Conservation (phyloP, 2,329 filamentous ascomycete species). For the Microdochium paspali region DNA sequence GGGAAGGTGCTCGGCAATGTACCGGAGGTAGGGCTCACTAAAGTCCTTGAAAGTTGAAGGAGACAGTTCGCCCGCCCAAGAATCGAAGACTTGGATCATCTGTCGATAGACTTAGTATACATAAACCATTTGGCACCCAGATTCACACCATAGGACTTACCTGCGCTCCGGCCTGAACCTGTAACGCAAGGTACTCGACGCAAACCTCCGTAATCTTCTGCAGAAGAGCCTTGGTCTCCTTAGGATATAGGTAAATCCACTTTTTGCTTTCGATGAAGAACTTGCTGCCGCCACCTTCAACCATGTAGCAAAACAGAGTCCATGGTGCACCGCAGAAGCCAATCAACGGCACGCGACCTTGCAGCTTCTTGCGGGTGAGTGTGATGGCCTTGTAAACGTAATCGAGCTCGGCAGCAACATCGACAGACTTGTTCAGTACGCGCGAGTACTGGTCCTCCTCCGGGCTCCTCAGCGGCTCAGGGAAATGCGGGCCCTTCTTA, state of each 20-base stretch:
- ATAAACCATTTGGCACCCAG: too few species aligned
- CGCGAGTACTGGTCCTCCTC: slow-evolving; percentile 74
- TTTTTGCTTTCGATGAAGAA: slow-evolving; percentile 91
- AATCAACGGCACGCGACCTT: slow-evolving; percentile 82
- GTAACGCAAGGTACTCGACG: slow-evolving; percentile 85
- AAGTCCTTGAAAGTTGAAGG: slow-evolving; percentile 77
- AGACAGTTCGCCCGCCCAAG: slow-evolving; percentile 91
- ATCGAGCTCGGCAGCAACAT: slow-evolving; percentile 74
- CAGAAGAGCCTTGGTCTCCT: slow-evolving; percentile 70
- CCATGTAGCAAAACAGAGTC: slow-evolving; percentile 98
- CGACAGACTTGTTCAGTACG: slow-evolving; percentile 68
- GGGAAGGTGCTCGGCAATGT: slow-evolving; percentile 77
- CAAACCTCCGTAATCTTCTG: slow-evolving; percentile 91
- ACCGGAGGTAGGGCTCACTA: slow-evolving; percentile 73
- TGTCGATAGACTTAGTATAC: slow-evolving; percentile 19
- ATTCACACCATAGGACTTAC: too few species aligned
- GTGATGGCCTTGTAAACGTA: slow-evolving; percentile 97
- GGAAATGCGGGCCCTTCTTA: slow-evolving; percentile 94
- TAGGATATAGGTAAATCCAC: slow-evolving; percentile 86
- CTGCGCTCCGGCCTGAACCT: slow-evolving; percentile 90
- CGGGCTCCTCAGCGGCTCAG: slow-evolving; percentile 69
- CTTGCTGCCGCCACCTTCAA: slow-evolving; percentile 93
- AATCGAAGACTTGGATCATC: slow-evolving; percentile 95
- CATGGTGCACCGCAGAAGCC: slow-evolving; percentile 96
- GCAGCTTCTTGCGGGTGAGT: slow-evolving; percentile 77